Conservation (phyloP, 192 early-diverging fungal genomes). For the Coemansia sp. region DNA sequence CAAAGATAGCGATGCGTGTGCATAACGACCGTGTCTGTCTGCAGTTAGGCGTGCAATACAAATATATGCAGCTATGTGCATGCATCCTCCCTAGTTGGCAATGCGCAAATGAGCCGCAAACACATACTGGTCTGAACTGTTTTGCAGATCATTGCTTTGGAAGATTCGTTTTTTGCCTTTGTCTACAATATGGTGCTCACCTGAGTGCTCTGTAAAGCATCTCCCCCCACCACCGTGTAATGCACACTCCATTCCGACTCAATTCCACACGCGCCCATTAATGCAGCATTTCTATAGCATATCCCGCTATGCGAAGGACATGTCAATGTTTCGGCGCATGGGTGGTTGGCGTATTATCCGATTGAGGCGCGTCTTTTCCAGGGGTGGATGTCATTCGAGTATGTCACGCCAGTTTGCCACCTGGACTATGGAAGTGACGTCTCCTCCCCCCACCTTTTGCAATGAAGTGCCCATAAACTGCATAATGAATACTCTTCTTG, state of each 20-base stretch:
- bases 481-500: neutral
- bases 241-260: neutral
- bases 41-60: neutral
- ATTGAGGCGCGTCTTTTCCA: neutral
- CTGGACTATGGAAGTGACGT: neutral
- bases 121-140: neutral
- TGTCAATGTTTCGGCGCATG: neutral
- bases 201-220: neutral
- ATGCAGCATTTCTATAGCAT: neutral
- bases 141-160: neutral
- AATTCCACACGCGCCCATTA: neutral
- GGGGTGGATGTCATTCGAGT: neutral
- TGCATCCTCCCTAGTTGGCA: neutral
- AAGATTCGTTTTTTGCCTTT: neutral
- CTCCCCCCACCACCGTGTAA: neutral
- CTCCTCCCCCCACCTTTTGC: neutral
- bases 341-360: neutral
- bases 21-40: constrained; percentile 4
- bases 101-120: neutral
- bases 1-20: neutral
- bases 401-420: neutral
- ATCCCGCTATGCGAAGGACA: neutral
- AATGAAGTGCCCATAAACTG: neutral
- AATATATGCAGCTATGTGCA: neutral
- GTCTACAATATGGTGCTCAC: neutral